phyloP scores from a whole-genome alignment of 768 basidiomycete genomes.

The Butyriboletus loyo region DNA sequence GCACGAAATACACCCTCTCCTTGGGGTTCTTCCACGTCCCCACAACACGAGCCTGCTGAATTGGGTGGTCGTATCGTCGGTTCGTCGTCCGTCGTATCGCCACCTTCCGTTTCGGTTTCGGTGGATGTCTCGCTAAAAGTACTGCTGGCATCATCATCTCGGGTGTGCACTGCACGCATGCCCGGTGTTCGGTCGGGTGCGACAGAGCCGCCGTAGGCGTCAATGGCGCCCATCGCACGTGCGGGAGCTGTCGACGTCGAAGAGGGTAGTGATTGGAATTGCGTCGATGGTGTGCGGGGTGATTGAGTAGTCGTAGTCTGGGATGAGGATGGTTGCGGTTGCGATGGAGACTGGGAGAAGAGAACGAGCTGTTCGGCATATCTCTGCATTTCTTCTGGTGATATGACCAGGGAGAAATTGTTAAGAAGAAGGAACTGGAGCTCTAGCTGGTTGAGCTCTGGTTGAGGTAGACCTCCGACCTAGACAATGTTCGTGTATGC shows the following conservation, averaged over 20 bases:
- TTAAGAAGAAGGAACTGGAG: conserved; percentile 96
- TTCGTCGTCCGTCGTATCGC: conserved; percentile 71
- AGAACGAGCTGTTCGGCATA: conserved; percentile 89
- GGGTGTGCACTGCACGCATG: conserved; percentile 23
- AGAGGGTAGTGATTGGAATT: conserved; percentile 14
- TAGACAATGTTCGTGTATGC: conserved; percentile 28
- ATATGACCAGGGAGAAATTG: conserved; percentile 88
- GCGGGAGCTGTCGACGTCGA: conserved; percentile 34
- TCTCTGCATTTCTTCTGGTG: conserved; percentile 86
- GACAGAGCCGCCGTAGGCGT: conserved; percentile 46
- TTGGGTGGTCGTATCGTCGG: conserved; percentile 68
- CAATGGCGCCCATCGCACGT: conserved; percentile 54
- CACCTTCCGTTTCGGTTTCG: conserved; percentile 52
- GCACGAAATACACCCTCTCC: conserved; percentile 29
- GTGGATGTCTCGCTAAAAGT: conserved; percentile 40
- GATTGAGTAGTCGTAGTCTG: conserved; percentile 19
- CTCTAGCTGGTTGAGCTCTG: conserved; percentile 94
- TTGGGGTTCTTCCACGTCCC: conserved; percentile 36
- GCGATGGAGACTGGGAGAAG: conserved; percentile 51
- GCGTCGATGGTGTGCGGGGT: conserved; percentile 18
- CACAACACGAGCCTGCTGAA: conserved; percentile 38
- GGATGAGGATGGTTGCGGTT: conserved; percentile 22
- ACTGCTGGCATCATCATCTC: conserved; percentile 33
- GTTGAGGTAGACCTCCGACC: conserved; percentile 93
- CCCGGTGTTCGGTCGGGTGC: conserved; percentile 30